phyloP scores from a whole-genome alignment of 2,329 filamentous ascomycete genomes.

The Phialocephala subalpina region DNA sequence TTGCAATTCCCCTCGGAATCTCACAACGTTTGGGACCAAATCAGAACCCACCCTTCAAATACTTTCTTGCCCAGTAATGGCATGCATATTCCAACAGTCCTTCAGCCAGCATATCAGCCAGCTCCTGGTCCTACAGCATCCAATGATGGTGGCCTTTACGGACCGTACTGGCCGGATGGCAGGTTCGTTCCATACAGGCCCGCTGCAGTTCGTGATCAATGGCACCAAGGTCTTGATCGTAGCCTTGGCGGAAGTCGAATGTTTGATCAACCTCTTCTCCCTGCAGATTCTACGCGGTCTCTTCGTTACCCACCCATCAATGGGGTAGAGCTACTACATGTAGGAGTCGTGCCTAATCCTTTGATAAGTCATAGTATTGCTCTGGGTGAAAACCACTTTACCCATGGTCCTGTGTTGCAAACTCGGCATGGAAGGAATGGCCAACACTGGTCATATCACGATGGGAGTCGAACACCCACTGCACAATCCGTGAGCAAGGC shows the following conservation, averaged over 20 bases:
- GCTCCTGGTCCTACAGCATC: constrained; percentile 65
- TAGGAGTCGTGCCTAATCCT: constrained; percentile 16
- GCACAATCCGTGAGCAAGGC: constrained; percentile 35
- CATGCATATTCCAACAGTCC: constrained; percentile 63
- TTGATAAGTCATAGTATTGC: constrained; percentile 13
- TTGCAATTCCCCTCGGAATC: constrained; percentile 36
- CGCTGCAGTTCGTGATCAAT: constrained; percentile 61
- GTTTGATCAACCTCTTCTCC: constrained; percentile 22
- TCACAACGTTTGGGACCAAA: constrained; percentile 37
- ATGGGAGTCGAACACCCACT: constrained; percentile 35
- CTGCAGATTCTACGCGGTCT: constrained; percentile 24
- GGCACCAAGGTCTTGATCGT: constrained; percentile 42
- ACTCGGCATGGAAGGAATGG: constrained; percentile 15
- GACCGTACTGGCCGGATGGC: constrained; percentile 71
- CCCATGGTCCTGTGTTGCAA: constrained; percentile 9
- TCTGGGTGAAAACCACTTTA: constrained; percentile 20
- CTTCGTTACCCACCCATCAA: constrained; percentile 24
- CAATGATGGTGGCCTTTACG: constrained; percentile 63
- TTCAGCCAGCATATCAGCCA: constrained; percentile 66
- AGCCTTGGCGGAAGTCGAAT: constrained; percentile 21
- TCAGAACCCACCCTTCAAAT: constrained; percentile 34
- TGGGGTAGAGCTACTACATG: constrained; percentile 20
- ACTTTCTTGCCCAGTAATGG: constrained; percentile 45
- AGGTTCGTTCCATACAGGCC: constrained; percentile 61
- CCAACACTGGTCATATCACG: constrained; percentile 24